phyloP scores from a whole-genome alignment of 331 rosid genomes.

The Malus hybrid region DNA sequence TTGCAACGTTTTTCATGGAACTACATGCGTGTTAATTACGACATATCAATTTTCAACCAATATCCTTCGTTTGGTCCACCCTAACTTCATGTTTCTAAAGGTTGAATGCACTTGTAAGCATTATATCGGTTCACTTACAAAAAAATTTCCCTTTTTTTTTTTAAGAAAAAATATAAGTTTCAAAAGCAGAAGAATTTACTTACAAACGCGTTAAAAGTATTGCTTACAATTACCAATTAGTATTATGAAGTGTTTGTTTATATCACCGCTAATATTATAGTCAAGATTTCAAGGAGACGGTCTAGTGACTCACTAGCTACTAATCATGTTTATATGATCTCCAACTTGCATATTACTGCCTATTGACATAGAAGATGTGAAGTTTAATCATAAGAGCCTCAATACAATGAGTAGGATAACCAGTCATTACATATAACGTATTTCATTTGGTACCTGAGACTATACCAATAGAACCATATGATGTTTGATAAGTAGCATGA shows the following conservation, averaged over 20 bases:
- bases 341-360: no score
- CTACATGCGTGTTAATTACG: neutral
- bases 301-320: no score
- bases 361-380: no score
- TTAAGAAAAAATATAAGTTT: neutral
- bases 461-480: neutral
- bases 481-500: neutral
- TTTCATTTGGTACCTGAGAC: no score
- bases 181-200: neutral
- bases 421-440: no score
- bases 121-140: neutral
- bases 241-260: neutral
- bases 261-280: neutral
- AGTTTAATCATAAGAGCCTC: no score
- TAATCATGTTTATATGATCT: no score
- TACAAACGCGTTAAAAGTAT: no score
- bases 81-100: neutral
- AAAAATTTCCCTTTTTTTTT: neutral
- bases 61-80: neutral
- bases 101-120: constrained; percentile 3
- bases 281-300: no score
- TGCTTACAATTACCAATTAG: neutral
- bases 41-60: neutral
- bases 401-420: no score
- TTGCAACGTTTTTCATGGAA: neutral